phyloP scores from a whole-genome alignment of 257 asterid genomes.

The Solanum okadae region DNA sequence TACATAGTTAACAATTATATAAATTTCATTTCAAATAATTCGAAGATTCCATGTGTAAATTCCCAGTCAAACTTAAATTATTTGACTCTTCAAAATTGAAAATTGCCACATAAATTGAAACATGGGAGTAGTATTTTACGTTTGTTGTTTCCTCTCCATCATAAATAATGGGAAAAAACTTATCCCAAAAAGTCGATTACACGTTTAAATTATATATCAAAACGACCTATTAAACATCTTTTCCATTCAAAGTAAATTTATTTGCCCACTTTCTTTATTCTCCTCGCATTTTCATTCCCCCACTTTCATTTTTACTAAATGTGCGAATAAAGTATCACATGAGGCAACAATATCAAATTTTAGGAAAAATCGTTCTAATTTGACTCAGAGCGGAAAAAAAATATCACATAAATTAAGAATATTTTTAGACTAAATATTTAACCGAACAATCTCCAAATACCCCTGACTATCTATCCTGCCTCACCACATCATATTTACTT shows the following conservation, averaged over 20 bases:
- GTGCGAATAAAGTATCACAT: not conserved
- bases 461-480: too few species aligned
- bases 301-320: not conserved
- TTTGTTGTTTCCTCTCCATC: not conserved
- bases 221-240: not conserved
- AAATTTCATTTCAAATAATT: too few species aligned
- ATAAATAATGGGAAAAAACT: too few species aligned
- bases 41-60: too few species aligned
- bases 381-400: rapidly evolving
- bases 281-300: not conserved
- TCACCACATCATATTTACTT: not conserved
- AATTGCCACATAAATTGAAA: rapidly evolving
- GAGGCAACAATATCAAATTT: not conserved
- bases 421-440: not conserved
- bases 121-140: not conserved
- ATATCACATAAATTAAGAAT: not conserved
- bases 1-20: too few species aligned
- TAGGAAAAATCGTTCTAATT: not conserved
- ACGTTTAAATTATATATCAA: too few species aligned
- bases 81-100: too few species aligned
- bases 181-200: rapidly evolving
- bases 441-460: not conserved
- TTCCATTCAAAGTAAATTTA: not conserved
- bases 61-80: too few species aligned
- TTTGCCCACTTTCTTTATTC: not conserved